Evolutionary conservation across 441 rosid genomes (phyloP).

Genomic region (Theobroma grandiflorum): DNA sequence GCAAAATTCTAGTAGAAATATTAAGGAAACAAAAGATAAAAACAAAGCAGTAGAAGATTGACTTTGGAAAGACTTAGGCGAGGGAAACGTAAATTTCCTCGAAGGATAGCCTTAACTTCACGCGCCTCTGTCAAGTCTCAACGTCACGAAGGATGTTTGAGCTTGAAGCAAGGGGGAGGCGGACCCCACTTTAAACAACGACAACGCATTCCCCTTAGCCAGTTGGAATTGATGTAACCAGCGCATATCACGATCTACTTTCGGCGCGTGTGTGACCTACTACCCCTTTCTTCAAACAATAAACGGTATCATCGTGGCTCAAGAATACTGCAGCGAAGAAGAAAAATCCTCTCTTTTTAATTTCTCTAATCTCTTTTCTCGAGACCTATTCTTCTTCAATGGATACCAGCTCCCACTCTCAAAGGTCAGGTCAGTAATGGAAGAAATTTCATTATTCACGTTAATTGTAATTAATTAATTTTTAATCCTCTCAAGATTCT

Average conservation of each 20-base stretch:
- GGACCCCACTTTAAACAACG: not conserved
- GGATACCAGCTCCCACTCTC: not conserved
- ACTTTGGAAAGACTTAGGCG: no score
- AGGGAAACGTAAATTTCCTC: not conserved
- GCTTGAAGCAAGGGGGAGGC: not conserved
- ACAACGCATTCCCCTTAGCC: not conserved
- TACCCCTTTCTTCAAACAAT: not conserved
- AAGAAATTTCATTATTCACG: not conserved
- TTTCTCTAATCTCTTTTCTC: not conserved
- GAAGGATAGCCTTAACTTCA: not conserved
- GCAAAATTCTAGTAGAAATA: no score
- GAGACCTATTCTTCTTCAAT: not conserved
- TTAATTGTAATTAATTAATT: conserved; percentile 4
- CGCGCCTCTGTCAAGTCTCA: not conserved
- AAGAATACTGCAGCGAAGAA: not conserved
- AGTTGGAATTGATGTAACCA: not conserved
- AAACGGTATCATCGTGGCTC: not conserved
- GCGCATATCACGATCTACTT: not conserved
- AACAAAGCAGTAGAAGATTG: no score
- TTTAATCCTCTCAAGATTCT: not conserved
- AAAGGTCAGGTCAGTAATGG: not conserved
- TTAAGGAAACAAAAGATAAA: no score
- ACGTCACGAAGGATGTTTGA: not conserved
- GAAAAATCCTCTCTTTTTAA: not conserved
- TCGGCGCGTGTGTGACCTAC: not conserved